Conservation (phyloP, 495 filamentous ascomycete species). For the Xylaria cubensis region DNA sequence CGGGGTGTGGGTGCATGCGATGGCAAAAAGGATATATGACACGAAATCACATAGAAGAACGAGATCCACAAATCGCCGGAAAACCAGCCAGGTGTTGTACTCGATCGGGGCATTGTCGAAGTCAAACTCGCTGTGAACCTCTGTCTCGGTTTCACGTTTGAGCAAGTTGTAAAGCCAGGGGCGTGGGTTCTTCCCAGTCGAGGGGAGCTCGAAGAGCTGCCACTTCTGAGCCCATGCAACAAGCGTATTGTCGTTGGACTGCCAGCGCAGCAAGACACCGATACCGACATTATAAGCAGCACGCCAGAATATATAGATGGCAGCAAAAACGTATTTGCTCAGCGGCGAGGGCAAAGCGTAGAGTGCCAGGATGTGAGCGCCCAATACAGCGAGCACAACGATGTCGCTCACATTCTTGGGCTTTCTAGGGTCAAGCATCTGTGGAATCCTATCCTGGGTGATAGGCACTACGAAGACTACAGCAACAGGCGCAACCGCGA, state of each 20-base stretch:
- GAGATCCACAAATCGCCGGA: conserved; percentile 90
- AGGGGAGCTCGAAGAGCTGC: conserved; percentile 84
- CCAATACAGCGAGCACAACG: conserved; percentile 81
- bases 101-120: conserved; percentile 93
- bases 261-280: conserved; percentile 83
- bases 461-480: conserved; percentile 94
- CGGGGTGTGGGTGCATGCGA: conserved; percentile 82
- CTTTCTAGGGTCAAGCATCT: conserved; percentile 90
- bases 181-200: conserved; percentile 77
- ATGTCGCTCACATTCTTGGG: conserved; percentile 93
- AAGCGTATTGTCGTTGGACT: conserved; percentile 86
- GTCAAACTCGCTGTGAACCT: conserved; percentile 91
- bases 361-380: conserved; percentile 71
- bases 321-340: conserved; percentile 77
- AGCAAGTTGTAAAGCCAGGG: conserved; percentile 81
- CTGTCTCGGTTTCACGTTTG: conserved; percentile 88
- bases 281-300: conserved; percentile 92
- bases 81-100: conserved; percentile 99
- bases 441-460: conserved; percentile 99
- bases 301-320: conserved; percentile 90
- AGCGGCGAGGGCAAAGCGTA: conserved; percentile 71
- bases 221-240: conserved; percentile 87
- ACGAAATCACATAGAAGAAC: conserved; percentile 99
- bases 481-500: neutral
- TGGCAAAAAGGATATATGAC: conserved; percentile 93